A percentile compares a stretch with the other conserved stretches of the same genome.
Evolutionary conservation across 2,329 filamentous ascomycete genomes (phyloP).

Genomic region (Lachnellula subtilissima): DNA sequence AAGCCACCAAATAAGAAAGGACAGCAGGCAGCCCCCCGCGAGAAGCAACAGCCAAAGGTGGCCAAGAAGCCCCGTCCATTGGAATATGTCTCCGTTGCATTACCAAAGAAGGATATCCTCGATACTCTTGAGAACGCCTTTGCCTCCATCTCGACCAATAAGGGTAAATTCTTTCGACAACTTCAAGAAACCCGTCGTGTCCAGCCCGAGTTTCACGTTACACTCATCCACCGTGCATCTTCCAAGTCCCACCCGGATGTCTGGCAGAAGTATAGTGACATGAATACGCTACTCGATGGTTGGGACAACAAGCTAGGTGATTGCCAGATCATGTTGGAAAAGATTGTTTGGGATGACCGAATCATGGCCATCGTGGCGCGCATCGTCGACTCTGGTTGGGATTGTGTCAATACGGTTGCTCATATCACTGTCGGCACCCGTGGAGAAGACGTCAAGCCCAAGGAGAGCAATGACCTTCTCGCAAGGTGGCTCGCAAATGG

Average conservation of each 20-base stretch:
- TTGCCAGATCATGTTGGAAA: slow-evolving; percentile 59
- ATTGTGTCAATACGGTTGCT: slow-evolving; percentile 70
- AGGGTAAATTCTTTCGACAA: slow-evolving; percentile 66
- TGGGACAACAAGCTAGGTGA: slow-evolving; percentile 54
- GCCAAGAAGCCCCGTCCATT: slow-evolving; percentile 47
- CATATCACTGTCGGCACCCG: slow-evolving; percentile 90
- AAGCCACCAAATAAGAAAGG: slow-evolving; percentile 34
- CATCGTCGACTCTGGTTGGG: slow-evolving; percentile 58
- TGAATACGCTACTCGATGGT: slow-evolving; percentile 43
- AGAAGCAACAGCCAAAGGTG: slow-evolving; percentile 26
- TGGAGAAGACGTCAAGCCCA: slow-evolving; percentile 71
- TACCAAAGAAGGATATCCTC: slow-evolving; percentile 48
- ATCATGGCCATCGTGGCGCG: slow-evolving; percentile 90
- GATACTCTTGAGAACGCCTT: slow-evolving; percentile 68
- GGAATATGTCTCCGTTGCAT: slow-evolving; percentile 60
- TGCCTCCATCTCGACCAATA: slow-evolving; percentile 44
- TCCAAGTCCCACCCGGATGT: slow-evolving; percentile 58
- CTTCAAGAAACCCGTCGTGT: slow-evolving; percentile 70
- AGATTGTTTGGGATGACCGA: slow-evolving; percentile 76
- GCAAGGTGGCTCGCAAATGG: slow-evolving; percentile 66
- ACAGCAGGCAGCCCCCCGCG: slow-evolving; percentile 5
- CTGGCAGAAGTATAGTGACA: slow-evolving; percentile 68
- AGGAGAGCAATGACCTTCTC: slow-evolving; percentile 87
- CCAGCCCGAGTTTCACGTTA: slow-evolving; percentile 88
- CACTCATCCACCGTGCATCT: slow-evolving; percentile 75